Percentiles rank a stretch among this genome's conserved stretches.
These are phyloP conservation scores for Bombardia bombarda DNA, from an alignment of 495 filamentous ascomycete species.

Conservation along the genomic window DNA sequence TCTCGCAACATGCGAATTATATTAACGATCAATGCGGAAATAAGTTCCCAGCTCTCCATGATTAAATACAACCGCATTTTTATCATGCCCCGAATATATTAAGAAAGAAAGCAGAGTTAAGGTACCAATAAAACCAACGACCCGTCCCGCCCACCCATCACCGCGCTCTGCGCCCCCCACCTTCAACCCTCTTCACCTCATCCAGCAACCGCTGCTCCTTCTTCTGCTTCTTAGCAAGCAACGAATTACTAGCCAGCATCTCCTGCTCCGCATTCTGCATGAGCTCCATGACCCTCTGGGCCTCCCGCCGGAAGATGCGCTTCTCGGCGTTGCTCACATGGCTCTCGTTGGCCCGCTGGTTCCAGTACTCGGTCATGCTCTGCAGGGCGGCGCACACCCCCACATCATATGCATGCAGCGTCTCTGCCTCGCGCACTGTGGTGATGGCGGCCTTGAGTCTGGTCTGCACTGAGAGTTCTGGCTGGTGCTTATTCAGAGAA, in stretches of 20 bases:
- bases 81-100: too few relatives aligned
- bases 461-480: neutral
- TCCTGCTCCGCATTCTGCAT: conserved; percentile 2
- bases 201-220: neutral
- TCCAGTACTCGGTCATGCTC: conserved; percentile 6
- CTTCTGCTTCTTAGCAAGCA: neutral
- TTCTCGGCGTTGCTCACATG: conserved; percentile 12
- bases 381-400: conserved; percentile 9
- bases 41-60: too few relatives aligned
- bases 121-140: too few relatives aligned
- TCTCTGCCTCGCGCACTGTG: conserved; percentile 4
- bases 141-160: too few relatives aligned
- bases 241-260: neutral
- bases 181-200: neutral
- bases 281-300: conserved; percentile 3
- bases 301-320: conserved; percentile 13
- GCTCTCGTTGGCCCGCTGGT: neutral
- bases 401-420: conserved; percentile 11
- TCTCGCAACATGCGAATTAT: too few relatives aligned
- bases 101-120: too few relatives aligned
- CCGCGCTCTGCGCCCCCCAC: too few relatives aligned
- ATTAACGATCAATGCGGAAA: too few relatives aligned
- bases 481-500: neutral
- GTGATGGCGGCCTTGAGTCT: neutral
- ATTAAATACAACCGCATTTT: too few relatives aligned